Evolutionary conservation across 495 filamentous ascomycete genomes (phyloP), one percentile per base, ranked within the genome.

Genomic region (Xeromyces bisporus): DNA sequence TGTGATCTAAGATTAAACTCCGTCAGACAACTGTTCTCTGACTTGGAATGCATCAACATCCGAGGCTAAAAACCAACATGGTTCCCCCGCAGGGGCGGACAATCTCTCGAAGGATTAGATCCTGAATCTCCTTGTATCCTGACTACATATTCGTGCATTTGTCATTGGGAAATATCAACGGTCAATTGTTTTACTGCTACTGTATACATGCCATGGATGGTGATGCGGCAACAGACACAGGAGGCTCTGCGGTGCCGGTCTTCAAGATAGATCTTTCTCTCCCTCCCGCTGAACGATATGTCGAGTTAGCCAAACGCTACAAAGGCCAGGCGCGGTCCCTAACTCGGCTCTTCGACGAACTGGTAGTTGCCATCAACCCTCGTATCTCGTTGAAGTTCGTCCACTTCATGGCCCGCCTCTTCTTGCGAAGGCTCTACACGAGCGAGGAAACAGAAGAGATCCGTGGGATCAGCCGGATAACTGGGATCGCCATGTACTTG

Each of bases 361-460:
- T 66, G 7, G 30, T 62, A 15, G 15, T 20, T 8, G 29, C 34
- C 7, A 15, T 59, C 6, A 35, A 42, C 1, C 47, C 51, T 18
- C 39, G 34, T 4, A 35, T 45, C 29, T 48, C 39, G 3, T 13
- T 51, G 6, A 40, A 39, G 11, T 32, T 37, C 18, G 37, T 67
- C 7, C 51, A 58, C 30, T 39, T 36, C 3, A 18, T 69, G 1
- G 56, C 64, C 2, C 42, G 51, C 2, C 9, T 68, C 3, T 47
- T 61, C 25, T 42, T 77, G 3, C 53, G 64, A 7, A 44, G 57
- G 10, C 42, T 79, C 0, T 60, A 67, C 42, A 56, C 49, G 5
- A 18, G 46, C 6, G 74, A 80, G 33, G 71, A 80, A 42, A 74
- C 64, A 0, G 54, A 63, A 28, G 75, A 78, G 42, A 49, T 80